Conservation (phyloP, 2,329 filamentous ascomycete genomes). For the Cercospora zeina region DNA sequence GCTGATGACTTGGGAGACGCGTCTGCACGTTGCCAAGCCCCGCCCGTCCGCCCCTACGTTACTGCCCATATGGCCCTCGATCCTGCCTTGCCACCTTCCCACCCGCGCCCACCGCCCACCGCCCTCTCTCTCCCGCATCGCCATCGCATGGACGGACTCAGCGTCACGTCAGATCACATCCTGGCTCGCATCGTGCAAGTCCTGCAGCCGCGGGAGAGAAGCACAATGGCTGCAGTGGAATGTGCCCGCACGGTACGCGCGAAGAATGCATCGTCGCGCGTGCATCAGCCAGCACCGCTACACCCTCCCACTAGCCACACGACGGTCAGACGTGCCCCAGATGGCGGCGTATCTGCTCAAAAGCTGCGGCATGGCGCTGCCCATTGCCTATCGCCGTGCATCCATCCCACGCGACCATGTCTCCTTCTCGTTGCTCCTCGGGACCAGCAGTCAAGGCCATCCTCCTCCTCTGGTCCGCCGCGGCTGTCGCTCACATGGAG, state of each 20-base stretch:
- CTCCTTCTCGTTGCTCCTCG: slow-evolving; percentile 10
- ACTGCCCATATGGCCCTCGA: no score
- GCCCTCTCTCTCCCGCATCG: background rate
- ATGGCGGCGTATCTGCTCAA: background rate
- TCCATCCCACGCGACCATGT: slow-evolving; percentile 20
- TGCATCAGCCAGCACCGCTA: slow-evolving; percentile 18
- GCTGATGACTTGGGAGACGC: background rate
- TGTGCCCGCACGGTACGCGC: slow-evolving; percentile 14
- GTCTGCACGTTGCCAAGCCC: background rate
- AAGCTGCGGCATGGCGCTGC: background rate
- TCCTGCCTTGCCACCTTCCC: no score
- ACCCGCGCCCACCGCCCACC: background rate
- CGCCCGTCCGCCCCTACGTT: background rate
- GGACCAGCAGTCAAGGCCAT: background rate
- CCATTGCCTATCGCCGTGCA: slow-evolving; percentile 1
- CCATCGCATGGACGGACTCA: background rate
- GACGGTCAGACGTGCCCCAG: slow-evolving; percentile 3
- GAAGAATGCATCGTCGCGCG: slow-evolving; percentile 12
- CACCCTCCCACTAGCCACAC: slow-evolving; percentile 15
- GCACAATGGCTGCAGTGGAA: slow-evolving; percentile 20
- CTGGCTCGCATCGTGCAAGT: background rate
- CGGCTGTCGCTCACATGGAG: slow-evolving; percentile 52
- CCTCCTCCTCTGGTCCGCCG: slow-evolving; percentile 24
- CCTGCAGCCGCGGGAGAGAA: background rate
- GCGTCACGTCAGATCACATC: background rate